Conservation (phyloP, 306 rosid species). For the Dicorynia guianensis region DNA sequence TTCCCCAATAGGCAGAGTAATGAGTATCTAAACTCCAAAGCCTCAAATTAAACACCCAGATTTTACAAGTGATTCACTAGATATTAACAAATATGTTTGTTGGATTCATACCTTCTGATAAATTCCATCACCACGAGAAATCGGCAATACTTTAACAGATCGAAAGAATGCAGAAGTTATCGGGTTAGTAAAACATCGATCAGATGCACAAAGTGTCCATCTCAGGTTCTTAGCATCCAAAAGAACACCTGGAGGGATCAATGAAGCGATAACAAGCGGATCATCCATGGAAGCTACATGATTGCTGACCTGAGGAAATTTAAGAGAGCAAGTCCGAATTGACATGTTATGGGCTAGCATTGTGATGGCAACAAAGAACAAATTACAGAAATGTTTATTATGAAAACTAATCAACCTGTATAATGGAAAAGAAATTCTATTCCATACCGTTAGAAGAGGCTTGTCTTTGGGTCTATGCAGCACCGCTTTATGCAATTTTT, state of each 20-base stretch:
- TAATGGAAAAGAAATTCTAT: not conserved
- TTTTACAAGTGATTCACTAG: constrained; percentile 6
- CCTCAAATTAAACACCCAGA: not conserved
- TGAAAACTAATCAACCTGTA: not conserved
- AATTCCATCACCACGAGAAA: constrained; percentile 92
- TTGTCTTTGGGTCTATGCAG: constrained; percentile 80
- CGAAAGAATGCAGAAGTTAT: constrained; percentile 85
- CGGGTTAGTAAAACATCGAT: constrained; percentile 81
- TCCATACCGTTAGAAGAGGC: constrained; percentile 80
- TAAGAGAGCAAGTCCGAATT: not conserved
- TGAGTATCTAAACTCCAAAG: not conserved
- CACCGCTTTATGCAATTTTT: constrained; percentile 75
- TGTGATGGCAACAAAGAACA: not conserved
- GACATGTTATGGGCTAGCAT: not conserved
- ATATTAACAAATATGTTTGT: constrained; percentile 14
- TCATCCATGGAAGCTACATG: constrained; percentile 96
- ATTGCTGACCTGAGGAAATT: constrained; percentile 77
- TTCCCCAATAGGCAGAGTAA: constrained; percentile 6
- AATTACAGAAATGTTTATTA: not conserved
- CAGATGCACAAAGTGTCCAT: constrained; percentile 97
- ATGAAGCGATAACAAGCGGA: constrained; percentile 80
- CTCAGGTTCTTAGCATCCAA: constrained; percentile 84
- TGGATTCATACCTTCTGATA: constrained; percentile 77
- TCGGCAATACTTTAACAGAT: constrained; percentile 85
- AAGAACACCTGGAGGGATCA: constrained; percentile 81